Conservation (phyloP, 2,329 filamentous ascomycete genomes). For the Aspergillus phoenicis region DNA sequence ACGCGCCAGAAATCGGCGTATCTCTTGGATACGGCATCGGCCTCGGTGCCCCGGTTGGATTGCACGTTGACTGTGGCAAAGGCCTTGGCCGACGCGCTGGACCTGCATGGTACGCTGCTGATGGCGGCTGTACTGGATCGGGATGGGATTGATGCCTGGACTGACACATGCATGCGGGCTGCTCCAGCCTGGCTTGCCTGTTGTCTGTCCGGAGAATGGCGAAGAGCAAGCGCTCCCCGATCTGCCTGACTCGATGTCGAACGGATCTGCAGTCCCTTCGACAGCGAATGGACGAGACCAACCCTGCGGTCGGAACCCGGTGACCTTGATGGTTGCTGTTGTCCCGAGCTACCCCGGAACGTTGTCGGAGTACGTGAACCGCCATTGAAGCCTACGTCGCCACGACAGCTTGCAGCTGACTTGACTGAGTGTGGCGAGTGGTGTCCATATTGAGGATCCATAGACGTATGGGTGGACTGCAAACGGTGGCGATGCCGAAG, state of each 20-base stretch:
- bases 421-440: background rate
- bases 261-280: background rate
- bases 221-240: background rate
- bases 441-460: background rate
- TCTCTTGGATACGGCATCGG: too few species aligned
- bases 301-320: background rate
- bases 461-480: background rate
- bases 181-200: background rate
- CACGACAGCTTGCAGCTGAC: background rate
- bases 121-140: background rate
- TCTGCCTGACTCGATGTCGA: background rate
- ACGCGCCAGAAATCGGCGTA: too few species aligned
- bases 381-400: background rate
- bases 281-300: background rate
- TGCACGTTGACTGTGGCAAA: background rate
- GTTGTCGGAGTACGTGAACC: too few species aligned
- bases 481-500: background rate
- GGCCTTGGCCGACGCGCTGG: background rate
- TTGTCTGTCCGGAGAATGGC: background rate
- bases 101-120: background rate
- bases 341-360: background rate
- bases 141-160: background rate
- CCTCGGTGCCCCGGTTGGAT: background rate
- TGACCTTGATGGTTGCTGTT: background rate
- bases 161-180: background rate